Conservation (phyloP, 2,329 filamentous ascomycete species). For the Fusarium secorum region DNA sequence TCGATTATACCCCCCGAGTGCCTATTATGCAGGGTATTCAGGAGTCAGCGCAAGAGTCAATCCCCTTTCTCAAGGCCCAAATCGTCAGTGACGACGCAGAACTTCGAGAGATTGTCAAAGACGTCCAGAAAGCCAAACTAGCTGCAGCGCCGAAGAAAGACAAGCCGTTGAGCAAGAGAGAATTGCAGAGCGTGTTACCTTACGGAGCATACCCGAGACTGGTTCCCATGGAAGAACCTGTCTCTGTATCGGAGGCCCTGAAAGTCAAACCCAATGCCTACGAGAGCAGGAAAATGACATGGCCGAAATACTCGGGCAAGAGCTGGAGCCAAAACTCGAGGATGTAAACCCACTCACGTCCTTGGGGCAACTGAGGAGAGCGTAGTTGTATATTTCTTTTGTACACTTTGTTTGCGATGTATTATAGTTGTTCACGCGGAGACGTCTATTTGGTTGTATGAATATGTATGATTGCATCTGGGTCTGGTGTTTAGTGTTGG, state of each 20-base stretch:
- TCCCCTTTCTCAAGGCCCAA: slow-evolving; percentile 82
- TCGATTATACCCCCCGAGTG: slow-evolving; percentile 73
- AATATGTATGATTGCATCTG: slow-evolving; percentile 26
- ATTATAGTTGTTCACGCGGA: slow-evolving; percentile 3
- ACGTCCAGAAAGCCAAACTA: slow-evolving; percentile 54
- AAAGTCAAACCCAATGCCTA: slow-evolving; percentile 30
- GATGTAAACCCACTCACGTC: slow-evolving; percentile 18
- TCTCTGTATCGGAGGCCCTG: slow-evolving; percentile 49
- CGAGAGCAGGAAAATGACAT: slow-evolving; percentile 39
- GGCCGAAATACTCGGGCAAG: slow-evolving; percentile 36
- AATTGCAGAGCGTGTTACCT: slow-evolving; percentile 47
- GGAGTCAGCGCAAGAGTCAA: slow-evolving; percentile 54
- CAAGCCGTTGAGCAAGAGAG: slow-evolving; percentile 36
- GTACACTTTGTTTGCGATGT: not conserved
- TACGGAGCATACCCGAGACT: slow-evolving; percentile 48
- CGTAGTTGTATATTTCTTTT: slow-evolving; percentile 20
- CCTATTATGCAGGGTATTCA: slow-evolving; percentile 82
- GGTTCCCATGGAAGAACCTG: slow-evolving; percentile 48
- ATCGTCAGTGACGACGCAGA: slow-evolving; percentile 79
- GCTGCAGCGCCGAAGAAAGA: slow-evolving; percentile 34
- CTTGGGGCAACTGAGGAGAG: not conserved
- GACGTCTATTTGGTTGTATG: slow-evolving; percentile 10
- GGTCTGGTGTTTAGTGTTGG: slow-evolving; percentile 20
- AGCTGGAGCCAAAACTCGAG: slow-evolving; percentile 39
- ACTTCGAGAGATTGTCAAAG: slow-evolving; percentile 74